Evolutionary conservation across 352 stramenopile species (phyloP), one percentile per base, ranked within the genome.

Genomic region (Pythium volutum): DNA sequence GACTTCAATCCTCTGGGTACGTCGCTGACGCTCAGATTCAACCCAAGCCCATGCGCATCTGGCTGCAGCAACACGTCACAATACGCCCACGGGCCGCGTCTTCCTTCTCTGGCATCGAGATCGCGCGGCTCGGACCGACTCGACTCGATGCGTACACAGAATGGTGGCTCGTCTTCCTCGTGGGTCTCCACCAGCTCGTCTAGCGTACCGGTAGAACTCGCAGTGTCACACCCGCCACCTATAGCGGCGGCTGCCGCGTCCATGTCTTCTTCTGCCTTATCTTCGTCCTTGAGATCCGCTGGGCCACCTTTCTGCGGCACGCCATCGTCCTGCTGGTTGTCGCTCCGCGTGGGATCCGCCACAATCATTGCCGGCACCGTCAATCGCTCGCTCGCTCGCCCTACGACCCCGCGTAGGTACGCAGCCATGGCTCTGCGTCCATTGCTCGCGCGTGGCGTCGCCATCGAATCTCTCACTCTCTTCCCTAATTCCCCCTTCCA

Each of bases 51-150:
- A 20, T 73, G 31, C 2, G 25, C 62, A 56, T 87, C 79, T 3
- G 70, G 60, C 45, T 78, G 76, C 31, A 89, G 60, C 42, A 89
- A 38, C 33, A 89, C 77, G 31, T 89, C 79, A 41, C 42, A 50
- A 34, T 39, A 63, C 38, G 29, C 26, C 64, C 64, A 67, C 8
- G 29, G 2, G 42, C 0, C 7, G 27, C 20, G 26, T 22, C 18
- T 43, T 43, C 9, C 36, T 43, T 43, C 36, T 20, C 18, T 43
- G 2, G 36, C 6, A 20, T 12, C 36, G 18, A 20, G 4, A 43
- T 43, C 14, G 6, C 18, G 36, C 10, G 10, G 18, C 36, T 4
- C 18, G 2, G 6, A 10, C 18, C 36, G 36, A 43, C 36, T 52
- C 9, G 26, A 14, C 14, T 52, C 46, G 14, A 58, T 26, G 16